Evolutionary conservation across 192 early-diverging fungal species (phyloP).

Genomic region (Diversispora eburnea): DNA sequence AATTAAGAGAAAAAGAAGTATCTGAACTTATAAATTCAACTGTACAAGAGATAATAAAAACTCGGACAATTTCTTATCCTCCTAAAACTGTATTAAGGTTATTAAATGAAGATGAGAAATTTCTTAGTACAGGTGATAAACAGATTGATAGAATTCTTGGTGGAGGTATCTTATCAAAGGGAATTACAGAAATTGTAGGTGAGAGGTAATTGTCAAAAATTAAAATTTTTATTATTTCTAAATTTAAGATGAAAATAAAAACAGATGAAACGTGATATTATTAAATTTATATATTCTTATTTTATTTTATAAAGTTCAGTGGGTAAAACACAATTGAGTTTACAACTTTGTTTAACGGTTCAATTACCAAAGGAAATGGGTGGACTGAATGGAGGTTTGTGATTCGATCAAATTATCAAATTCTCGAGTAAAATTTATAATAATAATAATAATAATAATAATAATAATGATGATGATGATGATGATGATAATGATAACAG

Average conservation of each 20-base stretch:
- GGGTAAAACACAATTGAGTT: conserved; percentile 84
- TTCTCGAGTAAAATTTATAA: neutral
- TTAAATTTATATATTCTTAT: neutral
- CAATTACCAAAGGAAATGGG: conserved; percentile 59
- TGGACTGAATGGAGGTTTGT: conserved; percentile 56
- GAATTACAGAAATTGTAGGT: conserved; percentile 71
- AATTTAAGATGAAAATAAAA: neutral
- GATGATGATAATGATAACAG: conserved; percentile 19
- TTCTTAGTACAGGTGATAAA: conserved; percentile 51
- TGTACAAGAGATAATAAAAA: neutral
- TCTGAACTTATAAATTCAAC: conserved; percentile 7
- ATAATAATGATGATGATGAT: neutral
- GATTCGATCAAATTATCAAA: neutral
- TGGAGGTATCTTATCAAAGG: conserved; percentile 54
- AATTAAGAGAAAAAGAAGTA: conserved; percentile 10
- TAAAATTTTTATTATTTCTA: neutral
- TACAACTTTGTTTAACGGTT: conserved; percentile 73
- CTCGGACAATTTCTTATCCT: neutral
- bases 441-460: no score
- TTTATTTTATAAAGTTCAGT: conserved; percentile 49
- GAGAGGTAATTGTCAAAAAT: conserved; percentile 46
- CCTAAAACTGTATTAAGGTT: conserved; percentile 34
- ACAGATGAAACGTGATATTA: neutral
- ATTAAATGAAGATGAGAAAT: conserved; percentile 29
- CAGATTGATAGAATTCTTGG: conserved; percentile 54